phyloP scores from a whole-genome alignment of 192 early-diverging fungal genomes.

The Podochytrium sp. region DNA sequence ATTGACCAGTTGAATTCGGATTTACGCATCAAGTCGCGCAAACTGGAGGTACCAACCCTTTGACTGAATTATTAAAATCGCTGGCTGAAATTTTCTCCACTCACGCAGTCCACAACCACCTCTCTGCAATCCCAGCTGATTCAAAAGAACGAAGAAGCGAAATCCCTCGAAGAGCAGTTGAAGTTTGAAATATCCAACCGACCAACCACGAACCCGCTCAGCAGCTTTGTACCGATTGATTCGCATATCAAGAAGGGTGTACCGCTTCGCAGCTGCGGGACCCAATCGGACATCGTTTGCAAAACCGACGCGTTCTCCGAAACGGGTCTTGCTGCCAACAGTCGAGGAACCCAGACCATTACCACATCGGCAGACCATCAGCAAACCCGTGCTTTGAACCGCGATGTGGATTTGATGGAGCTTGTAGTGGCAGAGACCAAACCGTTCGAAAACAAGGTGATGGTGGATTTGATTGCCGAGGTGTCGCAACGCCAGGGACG shows the following conservation, averaged over 20 bases:
- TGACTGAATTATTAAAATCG: too few species aligned
- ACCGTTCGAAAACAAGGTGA: background rate
- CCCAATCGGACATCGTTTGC: too few species aligned
- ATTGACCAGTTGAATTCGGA: background rate
- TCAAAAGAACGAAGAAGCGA: background rate
- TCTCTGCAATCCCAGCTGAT: background rate
- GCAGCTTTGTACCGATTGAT: too few species aligned
- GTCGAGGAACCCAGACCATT: too few species aligned
- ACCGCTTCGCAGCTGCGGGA: too few species aligned
- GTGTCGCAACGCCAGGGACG: background rate
- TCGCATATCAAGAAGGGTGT: too few species aligned
- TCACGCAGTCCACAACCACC: background rate
- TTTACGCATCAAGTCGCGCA: background rate
- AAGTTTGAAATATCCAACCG: background rate
- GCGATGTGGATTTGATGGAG: background rate
- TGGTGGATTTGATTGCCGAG: slow-evolving; percentile 11
- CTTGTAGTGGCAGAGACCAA: background rate
- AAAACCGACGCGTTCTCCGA: too few species aligned
- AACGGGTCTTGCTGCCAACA: too few species aligned
- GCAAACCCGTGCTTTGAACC: too few species aligned
- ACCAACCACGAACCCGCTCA: too few species aligned
- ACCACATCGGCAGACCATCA: too few species aligned
- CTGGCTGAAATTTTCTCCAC: too few species aligned
- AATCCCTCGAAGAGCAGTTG: background rate
- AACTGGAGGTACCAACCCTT: background rate